Evolutionary conservation across 1,284 basidiomycete species (phyloP), one percentile per base, ranked within the genome.

Genomic region (Austroboletus novae-zelandiae): DNA sequence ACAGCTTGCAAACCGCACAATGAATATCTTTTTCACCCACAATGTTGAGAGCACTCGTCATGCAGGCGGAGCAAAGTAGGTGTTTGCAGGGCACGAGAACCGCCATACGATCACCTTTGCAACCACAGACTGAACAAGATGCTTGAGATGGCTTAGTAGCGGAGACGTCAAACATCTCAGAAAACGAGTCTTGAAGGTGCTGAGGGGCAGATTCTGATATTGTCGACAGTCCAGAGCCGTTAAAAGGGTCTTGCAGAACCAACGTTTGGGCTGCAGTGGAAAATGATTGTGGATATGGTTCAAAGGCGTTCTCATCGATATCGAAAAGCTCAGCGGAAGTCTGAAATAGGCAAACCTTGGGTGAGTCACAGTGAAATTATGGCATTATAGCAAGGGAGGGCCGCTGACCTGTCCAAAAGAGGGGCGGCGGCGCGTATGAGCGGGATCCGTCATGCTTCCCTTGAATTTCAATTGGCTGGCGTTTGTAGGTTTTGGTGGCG

Each of bases 21-120:
- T 83, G 79, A 81, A 91, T 89, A 55, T 86, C 84, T 65, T 90
- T 91, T 66, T 91, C 89, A 9, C 88, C 88, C 20, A 90, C 88
- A 49, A 91, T 90, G 58, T 91, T 91, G 48, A 91, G 72, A 5
- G 87, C 85, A 47, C 86, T 89, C 1, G 89, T 91, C 49, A 91
- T 74, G 61, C 89, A 91, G 6, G 78, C 77, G 2, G 87, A 86
- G 63, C 89, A 91, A 4, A 91, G 72, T 3, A 84, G 76, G 62
- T 91, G 89, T 9, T 69, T 65, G 66, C 89, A 91, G 1, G 89
- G 89, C 23, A 78, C 74, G 17, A 91, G 74, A 54, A 87, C 72
- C 2, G 87, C 87, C 34, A 89, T 74, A 20, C 71, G 74, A 40
- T 68, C 69, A 57, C 74, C 61, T 55, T 68, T 51, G 63, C 71